phyloP scores from a whole-genome alignment of 768 basidiomycete species.

The Trametes villosa region DNA sequence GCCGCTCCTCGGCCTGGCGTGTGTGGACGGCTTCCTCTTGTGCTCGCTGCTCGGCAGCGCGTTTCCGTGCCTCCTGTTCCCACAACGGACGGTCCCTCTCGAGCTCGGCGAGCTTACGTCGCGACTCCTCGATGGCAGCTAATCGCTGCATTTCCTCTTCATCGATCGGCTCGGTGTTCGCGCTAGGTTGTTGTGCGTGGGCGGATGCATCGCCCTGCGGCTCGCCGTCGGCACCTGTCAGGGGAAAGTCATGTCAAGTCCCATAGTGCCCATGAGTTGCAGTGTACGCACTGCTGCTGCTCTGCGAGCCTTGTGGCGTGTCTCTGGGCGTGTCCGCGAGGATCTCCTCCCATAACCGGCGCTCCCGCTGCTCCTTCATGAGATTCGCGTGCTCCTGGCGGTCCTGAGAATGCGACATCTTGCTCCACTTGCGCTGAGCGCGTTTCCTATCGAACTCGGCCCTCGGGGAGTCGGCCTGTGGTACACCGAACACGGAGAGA shows the following conservation, averaged over 20 bases:
- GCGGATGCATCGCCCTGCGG: not conserved
- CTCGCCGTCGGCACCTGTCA: not conserved
- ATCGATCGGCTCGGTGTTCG: not conserved
- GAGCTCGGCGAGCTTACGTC: constrained; percentile 68
- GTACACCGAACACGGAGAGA: not conserved
- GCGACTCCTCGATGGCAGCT: constrained; percentile 62
- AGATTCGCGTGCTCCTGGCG: not conserved
- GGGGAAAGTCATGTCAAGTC: no score
- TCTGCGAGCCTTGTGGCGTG: constrained; percentile 12
- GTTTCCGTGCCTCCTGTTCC: constrained; percentile 56
- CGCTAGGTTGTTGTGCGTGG: no score
- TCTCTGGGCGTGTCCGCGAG: not conserved
- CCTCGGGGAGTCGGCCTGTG: not conserved
- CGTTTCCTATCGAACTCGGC: constrained; percentile 8
- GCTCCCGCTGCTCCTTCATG: constrained; percentile 14
- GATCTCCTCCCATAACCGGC: constrained; percentile 7
- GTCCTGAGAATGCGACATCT: constrained; percentile 1
- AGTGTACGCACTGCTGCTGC: not conserved
- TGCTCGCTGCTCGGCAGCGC: constrained; percentile 49
- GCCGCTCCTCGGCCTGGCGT: constrained; percentile 22
- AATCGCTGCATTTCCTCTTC: constrained; percentile 42
- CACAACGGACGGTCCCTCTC: constrained; percentile 65
- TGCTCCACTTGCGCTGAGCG: constrained; percentile 9
- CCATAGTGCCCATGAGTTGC: no score
- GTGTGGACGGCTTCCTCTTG: constrained; percentile 35